phyloP scores from a whole-genome alignment of 805 yeast species.

The Candida pseudofarinosa region DNA sequence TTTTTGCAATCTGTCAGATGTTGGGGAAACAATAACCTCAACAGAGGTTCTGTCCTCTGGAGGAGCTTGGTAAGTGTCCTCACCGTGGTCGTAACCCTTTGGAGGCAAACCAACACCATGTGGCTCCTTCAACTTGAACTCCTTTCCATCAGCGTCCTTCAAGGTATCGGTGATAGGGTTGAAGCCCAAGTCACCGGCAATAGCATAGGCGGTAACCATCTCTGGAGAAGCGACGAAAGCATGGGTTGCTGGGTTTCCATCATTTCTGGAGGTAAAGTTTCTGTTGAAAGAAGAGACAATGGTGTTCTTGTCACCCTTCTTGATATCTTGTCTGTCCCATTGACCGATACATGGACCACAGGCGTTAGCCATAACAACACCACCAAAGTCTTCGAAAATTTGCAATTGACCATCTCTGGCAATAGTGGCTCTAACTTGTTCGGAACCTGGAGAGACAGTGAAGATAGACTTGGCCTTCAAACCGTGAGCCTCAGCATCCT shows the following conservation, averaged over 20 bases:
- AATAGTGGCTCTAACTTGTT: constrained; percentile 94
- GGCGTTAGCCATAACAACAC: constrained; percentile 90
- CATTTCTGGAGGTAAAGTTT: constrained; percentile 96
- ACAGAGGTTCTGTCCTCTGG: constrained; percentile 80
- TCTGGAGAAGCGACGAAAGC: constrained; percentile 98
- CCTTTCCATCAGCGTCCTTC: constrained; percentile 83
- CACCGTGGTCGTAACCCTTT: constrained; percentile 89
- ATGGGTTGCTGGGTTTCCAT: constrained; percentile 96
- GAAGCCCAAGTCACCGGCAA: constrained; percentile 94
- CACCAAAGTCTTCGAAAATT: constrained; percentile 82
- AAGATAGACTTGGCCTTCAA: constrained; percentile 87
- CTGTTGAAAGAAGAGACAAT: constrained; percentile 97
- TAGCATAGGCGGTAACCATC: constrained; percentile 90
- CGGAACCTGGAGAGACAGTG: constrained; percentile 97
- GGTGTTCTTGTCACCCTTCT: constrained; percentile 94
- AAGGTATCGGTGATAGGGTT: constrained; percentile 92
- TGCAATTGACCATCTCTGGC: constrained; percentile 90
- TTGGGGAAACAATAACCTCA: constrained; percentile 74
- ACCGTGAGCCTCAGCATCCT: constrained; percentile 83
- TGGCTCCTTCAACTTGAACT: constrained; percentile 86
- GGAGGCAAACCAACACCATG: constrained; percentile 86
- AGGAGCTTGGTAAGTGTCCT: constrained; percentile 94
- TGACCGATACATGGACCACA: constrained; percentile 99
- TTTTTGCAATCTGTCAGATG: constrained; percentile 92
- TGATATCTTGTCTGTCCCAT: constrained; percentile 93